Percentiles rank a stretch among this genome's conserved stretches.
Conservation (phyloP, 345 rosid genomes). For the Citrus sinensis region DNA sequence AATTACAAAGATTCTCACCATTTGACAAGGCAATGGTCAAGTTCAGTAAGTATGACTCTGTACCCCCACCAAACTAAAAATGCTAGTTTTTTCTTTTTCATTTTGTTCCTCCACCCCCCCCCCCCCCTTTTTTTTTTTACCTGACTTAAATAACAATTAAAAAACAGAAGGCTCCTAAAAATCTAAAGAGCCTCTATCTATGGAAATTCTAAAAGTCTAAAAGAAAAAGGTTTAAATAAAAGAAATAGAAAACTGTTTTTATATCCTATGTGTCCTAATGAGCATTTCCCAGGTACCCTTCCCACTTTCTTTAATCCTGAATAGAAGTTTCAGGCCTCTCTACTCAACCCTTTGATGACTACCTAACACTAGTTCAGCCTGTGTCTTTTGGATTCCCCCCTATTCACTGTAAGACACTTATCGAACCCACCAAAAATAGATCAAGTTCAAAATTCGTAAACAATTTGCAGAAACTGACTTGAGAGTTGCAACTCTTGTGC, state of each 20-base stretch:
- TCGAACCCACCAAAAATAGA: constrained; percentile 37
- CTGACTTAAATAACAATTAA: constrained; percentile 15
- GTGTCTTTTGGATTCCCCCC: constrained; percentile 17
- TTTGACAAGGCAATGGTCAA: background rate
- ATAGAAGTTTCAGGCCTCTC: constrained; percentile 26
- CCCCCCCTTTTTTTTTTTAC: no score
- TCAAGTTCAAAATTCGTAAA: constrained; percentile 7
- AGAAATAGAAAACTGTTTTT: background rate
- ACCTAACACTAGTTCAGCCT: constrained; percentile 34
- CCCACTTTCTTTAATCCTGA: constrained; percentile 20
- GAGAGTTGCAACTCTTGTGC: constrained; percentile 10
- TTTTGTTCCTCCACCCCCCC: background rate
- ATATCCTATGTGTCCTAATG: constrained; percentile 17
- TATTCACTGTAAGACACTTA: constrained; percentile 13
- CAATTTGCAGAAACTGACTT: constrained; percentile 8
- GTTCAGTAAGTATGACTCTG: constrained; percentile 17
- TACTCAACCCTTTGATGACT: constrained; percentile 29
- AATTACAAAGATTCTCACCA: constrained; percentile 31
- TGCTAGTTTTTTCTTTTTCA: background rate
- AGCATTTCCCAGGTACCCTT: constrained; percentile 24
- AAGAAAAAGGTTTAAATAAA: background rate
- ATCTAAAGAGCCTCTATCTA: constrained; percentile 26
- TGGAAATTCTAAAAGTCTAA: constrained; percentile 22
- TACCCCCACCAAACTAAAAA: constrained; percentile 8
- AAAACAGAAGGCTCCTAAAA: constrained; percentile 18